Base-by-base conservation (phyloP, 768 basidiomycete species). In the Boletus pseudopeckii region DNA sequence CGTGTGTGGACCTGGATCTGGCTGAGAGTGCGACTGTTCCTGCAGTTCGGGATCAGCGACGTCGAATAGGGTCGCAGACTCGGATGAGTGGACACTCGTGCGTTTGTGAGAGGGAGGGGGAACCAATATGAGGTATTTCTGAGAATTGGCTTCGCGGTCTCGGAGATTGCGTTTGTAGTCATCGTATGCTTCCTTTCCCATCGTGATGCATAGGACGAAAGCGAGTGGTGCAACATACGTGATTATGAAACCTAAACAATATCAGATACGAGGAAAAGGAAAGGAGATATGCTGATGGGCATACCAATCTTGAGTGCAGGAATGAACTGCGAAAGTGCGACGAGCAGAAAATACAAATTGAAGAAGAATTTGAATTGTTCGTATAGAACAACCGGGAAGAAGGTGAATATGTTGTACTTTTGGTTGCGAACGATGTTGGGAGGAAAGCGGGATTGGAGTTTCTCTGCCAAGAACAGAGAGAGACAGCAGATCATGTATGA, bases 351-450 rank as follows among this genome's bases (percentile, higher is more conserved):
- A 72, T 98, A 99, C 7, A 98, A 80, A 68, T 98, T 99, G 84
- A 97, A 98, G 77, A 99, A 99, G 79, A 96, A 98, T 72, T 98
- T 98, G 86, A 98, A 99, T 70, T 98, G 96, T 70, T 98, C 95
- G 71, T 98, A 98, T 69, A 98, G 84, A 42, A 98, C 95, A 59
- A 98, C 82, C 4, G 97, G 97, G 10, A 99, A 81, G 77, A 99
- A 99, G n/a, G 91, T 93, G 74, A 92, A 82, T 50, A 90, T 78
- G 68, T 95, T 96, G 79, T 98, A 98, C 76, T 99, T 99, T 72
- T 98, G 96, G 64, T 99, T 99, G 62, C 91, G 86, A 52, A 97
- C 91, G 45, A 88, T 86, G 72, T 99, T 99, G 30, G 94, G 80
- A 17, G 96, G 86, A 58, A 82, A 92, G 58, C 76, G 77, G 32